These are phyloP conservation scores for Pestalotiopsis sp. DNA, from an alignment of 2,329 filamentous ascomycete species.

Conservation along the genomic window DNA sequence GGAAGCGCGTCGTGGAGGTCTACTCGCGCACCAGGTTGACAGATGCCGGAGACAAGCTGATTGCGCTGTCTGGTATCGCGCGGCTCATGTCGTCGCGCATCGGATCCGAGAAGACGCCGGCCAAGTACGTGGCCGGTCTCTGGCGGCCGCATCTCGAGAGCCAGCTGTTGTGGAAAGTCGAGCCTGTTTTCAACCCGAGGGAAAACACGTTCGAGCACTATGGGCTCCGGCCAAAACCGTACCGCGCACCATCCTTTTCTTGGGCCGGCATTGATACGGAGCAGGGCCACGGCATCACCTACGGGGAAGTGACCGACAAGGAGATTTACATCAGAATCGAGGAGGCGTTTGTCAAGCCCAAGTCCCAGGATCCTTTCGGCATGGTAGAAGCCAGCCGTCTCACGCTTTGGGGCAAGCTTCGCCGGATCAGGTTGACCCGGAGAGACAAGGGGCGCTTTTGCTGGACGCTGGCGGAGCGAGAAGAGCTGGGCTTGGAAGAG, in stretches of 20 bases:
- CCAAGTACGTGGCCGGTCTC: background rate
- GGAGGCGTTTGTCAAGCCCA: background rate
- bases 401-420: background rate
- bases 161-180: background rate
- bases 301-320: background rate
- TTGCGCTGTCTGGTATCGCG: background rate
- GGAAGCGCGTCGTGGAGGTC: background rate
- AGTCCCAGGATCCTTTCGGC: background rate
- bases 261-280: background rate
- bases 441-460: background rate
- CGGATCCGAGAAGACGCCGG: background rate
- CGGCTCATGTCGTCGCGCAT: rapidly evolving
- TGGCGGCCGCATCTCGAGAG: background rate
- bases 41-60: background rate
- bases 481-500: background rate
- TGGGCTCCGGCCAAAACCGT: background rate
- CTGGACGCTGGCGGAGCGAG: background rate
- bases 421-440: background rate
- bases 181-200: background rate
- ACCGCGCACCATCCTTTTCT: background rate
- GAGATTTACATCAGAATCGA: background rate
- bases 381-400: background rate
- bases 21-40: background rate
- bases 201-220: background rate
- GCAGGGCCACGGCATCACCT: background rate